Conservation (phyloP, 768 basidiomycete species). For the Mycena alexandri region DNA sequence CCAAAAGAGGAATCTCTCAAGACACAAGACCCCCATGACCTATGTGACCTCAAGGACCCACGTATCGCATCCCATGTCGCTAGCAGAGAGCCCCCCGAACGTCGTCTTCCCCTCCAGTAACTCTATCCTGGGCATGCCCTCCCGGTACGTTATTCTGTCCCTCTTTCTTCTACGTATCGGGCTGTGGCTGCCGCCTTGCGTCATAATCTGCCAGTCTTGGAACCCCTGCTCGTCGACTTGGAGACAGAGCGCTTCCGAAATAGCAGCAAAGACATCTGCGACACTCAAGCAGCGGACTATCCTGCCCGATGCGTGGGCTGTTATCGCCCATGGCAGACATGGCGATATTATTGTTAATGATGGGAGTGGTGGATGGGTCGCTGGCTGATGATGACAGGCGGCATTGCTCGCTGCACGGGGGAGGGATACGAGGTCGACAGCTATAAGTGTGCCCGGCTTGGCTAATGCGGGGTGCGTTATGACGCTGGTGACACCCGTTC, state of each 20-base stretch:
- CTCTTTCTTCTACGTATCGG: neutral
- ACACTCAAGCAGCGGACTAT: conserved; percentile 27
- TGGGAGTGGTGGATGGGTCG: conserved; percentile 34
- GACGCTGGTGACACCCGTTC: conserved; percentile 14
- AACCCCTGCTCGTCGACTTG: conserved; percentile 20
- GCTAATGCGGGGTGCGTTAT: conserved; percentile 13
- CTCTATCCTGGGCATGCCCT: conserved; percentile 32
- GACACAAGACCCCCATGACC: neutral
- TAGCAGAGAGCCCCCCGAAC: conserved; percentile 27
- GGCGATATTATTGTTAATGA: conserved; percentile 30
- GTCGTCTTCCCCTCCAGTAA: conserved; percentile 28
- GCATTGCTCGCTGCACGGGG: conserved; percentile 12
- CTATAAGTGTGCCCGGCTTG: neutral
- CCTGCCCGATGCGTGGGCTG: conserved; percentile 33
- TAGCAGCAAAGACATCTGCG: conserved; percentile 29
- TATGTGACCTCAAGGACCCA: conserved; percentile 25
- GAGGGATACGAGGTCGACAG: conserved; percentile 2
- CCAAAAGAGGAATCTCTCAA: no score
- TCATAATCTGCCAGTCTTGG: conserved; percentile 9
- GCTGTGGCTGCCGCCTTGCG: conserved; percentile 1
- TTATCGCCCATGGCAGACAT: conserved; percentile 35
- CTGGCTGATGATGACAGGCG: conserved; percentile 1
- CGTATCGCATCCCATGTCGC: conserved; percentile 27
- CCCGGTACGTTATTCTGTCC: neutral
- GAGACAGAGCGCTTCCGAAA: conserved; percentile 18